Conservation (phyloP, 192 early-diverging fungal genomes). For the Chytriomyces sp. region DNA sequence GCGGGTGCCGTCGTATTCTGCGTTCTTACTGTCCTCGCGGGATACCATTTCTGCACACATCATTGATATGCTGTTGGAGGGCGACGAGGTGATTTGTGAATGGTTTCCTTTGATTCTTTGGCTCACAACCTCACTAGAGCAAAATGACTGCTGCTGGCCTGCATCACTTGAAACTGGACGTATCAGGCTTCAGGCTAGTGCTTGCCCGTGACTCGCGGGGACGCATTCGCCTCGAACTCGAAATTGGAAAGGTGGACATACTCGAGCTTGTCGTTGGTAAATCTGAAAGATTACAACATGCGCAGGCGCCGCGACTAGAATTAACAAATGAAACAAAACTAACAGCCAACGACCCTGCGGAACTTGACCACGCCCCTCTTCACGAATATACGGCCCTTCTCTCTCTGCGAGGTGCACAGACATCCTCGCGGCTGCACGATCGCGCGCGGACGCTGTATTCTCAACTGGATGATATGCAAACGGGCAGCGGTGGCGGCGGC, state of each 20-base stretch:
- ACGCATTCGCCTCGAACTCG: background rate
- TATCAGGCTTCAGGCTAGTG: background rate
- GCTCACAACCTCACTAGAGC: background rate
- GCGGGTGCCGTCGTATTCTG: background rate
- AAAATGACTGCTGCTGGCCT: background rate
- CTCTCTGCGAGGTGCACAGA: background rate
- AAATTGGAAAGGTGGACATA: background rate
- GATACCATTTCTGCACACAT: background rate
- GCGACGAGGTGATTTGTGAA: background rate
- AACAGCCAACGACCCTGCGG: no score
- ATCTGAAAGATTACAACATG: background rate
- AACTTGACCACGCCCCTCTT: background rate
- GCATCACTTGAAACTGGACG: background rate
- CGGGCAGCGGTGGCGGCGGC: background rate
- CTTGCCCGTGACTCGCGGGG: background rate
- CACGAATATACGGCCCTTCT: background rate
- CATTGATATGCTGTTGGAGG: background rate
- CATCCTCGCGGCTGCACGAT: background rate
- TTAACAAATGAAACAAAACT: no score
- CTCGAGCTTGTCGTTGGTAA: background rate
- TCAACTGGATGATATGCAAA: background rate
- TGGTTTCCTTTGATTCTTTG: background rate
- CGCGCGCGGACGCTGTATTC: background rate
- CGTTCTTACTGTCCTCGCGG: slow-evolving; percentile 1
- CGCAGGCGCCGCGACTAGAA: background rate